Evolutionary conservation across 176 grass and related monocot genomes (phyloP).

Genomic region (Alloteropsis semialata): DNA sequence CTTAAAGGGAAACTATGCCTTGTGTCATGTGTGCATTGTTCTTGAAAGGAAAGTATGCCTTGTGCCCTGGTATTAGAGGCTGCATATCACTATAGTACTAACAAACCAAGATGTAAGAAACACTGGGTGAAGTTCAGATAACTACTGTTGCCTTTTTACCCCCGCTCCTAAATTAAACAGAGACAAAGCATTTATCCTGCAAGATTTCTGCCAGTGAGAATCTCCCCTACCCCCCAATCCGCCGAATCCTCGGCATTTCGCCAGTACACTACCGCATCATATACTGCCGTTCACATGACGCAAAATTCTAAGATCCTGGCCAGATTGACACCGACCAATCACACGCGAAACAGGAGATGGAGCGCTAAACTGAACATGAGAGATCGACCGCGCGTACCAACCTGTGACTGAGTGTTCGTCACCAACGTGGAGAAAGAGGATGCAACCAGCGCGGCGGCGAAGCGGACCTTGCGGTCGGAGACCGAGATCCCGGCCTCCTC

Average conservation of each 20-base stretch:
- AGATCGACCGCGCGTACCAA: neutral
- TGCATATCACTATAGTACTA: no score
- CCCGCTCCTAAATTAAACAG: no score
- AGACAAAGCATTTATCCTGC: neutral
- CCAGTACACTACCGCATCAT: neutral
- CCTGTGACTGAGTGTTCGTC: conserved; percentile 31
- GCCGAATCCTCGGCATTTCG: neutral
- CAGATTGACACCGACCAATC: no score
- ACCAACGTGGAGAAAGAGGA: conserved; percentile 25
- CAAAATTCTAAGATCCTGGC: neutral
- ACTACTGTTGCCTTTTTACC: no score
- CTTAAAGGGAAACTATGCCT: no score
- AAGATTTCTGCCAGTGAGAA: neutral
- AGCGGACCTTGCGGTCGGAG: conserved; percentile 30
- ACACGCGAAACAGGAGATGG: neutral
- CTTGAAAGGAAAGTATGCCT: no score
- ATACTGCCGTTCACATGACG: neutral
- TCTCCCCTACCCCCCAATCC: neutral
- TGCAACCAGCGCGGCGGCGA: conserved; percentile 28
- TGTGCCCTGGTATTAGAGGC: no score
- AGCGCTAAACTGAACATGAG: neutral
- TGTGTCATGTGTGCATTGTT: no score
- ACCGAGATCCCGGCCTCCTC: conserved; percentile 17
- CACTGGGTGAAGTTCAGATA: no score
- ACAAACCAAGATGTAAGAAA: no score